Conservation (phyloP, 192 early-diverging fungal species). For the Entomortierella parvispora region DNA sequence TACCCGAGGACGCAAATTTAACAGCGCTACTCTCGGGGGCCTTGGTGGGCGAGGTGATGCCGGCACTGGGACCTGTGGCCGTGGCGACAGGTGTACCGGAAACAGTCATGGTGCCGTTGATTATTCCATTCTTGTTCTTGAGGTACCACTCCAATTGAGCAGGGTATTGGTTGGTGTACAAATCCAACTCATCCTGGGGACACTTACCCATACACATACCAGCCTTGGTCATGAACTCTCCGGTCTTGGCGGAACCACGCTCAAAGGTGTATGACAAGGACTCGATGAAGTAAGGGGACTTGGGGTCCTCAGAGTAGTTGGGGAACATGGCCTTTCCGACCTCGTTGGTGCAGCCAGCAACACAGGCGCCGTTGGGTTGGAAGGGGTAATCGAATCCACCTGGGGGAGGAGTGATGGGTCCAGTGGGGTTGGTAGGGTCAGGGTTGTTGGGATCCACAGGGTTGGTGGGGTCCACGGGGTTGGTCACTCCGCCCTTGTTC, state of each 20-base stretch:
- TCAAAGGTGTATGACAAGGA: constrained; percentile 14
- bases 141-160: constrained; percentile 12
- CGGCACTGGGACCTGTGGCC: too few species aligned
- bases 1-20: constrained; percentile 9
- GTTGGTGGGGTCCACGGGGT: background rate
- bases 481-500: constrained; percentile 7
- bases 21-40: background rate
- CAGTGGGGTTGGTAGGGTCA: background rate
- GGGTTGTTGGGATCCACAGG: background rate
- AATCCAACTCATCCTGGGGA: constrained; percentile 7
- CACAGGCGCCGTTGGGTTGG: constrained; percentile 18
- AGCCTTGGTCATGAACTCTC: constrained; percentile 14
- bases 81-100: background rate
- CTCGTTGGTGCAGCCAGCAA: constrained; percentile 7
- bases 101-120: constrained; percentile 1
- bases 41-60: constrained; percentile 1
- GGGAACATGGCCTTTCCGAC: constrained; percentile 24
- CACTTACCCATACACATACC: constrained; percentile 19
- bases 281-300: constrained; percentile 20
- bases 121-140: constrained; percentile 8
- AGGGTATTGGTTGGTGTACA: constrained; percentile 13
- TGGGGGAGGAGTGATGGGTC: constrained; percentile 1
- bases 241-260: constrained; percentile 2
- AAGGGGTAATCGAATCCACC: constrained; percentile 25
- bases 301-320: constrained; percentile 22